Percentiles rank a stretch among this genome's conserved stretches.
These are phyloP conservation scores for Penicillium macrosclerotiorum DNA, from an alignment of 495 filamentous ascomycete genomes.

Conservation along the genomic window DNA sequence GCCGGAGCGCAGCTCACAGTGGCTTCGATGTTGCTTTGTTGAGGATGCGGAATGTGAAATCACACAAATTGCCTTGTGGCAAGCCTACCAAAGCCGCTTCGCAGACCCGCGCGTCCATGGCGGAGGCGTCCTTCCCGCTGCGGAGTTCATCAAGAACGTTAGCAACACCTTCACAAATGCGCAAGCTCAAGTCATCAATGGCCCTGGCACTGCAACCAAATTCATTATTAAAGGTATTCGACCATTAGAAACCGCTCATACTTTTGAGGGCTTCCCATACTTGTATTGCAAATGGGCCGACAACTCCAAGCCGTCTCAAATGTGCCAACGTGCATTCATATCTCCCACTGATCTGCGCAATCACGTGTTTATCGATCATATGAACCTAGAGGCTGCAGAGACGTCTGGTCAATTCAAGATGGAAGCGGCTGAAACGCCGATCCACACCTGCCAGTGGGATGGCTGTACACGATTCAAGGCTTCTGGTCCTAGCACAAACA, in stretches of 20 bases:
- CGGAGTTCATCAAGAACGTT: conserved; percentile 97
- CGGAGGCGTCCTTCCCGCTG: conserved; percentile 71
- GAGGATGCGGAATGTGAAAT: conserved; percentile 82
- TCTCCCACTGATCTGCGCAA: conserved; percentile 61
- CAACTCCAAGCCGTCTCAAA: conserved; percentile 35
- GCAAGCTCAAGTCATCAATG: conserved; percentile 76
- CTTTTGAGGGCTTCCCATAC: conserved; percentile 60
- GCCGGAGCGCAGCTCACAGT: conserved; percentile 82
- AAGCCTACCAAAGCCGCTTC: conserved; percentile 89
- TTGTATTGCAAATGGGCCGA: conserved; percentile 56
- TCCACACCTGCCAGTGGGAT: conserved; percentile 40
- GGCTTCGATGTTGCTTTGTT: conserved; percentile 69
- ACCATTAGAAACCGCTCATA: conserved; percentile 69
- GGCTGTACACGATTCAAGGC: conserved; percentile 41
- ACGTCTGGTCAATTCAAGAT: conserved; percentile 48
- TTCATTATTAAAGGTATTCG: conserved; percentile 95
- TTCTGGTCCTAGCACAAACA: conserved; percentile 40
- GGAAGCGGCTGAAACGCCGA: conserved; percentile 39
- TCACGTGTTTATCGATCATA: conserved; percentile 70
- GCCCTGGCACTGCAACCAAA: conserved; percentile 55
- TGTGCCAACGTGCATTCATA: conserved; percentile 64
- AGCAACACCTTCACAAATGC: conserved; percentile 72
- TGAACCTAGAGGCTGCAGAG: conserved; percentile 53
- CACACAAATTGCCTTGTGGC: conserved; percentile 95
- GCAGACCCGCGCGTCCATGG: conserved; percentile 45